phyloP scores from a whole-genome alignment of 202 grass and related monocot species.

The Schoenoplectus tabernaemontani region DNA sequence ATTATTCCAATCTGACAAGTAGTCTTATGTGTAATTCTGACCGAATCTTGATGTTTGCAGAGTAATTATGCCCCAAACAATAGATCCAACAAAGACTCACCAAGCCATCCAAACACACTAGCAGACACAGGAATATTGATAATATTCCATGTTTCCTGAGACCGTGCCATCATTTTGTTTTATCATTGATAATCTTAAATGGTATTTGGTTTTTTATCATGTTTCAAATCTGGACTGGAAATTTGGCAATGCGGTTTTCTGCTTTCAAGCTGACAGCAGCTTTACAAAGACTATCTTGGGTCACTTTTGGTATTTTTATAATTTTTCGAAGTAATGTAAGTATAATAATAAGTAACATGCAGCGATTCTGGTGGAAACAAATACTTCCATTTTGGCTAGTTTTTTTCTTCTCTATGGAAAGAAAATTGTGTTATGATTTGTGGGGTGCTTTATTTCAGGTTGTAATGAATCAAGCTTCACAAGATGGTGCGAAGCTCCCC shows the following conservation, averaged over 20 bases:
- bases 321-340: background rate
- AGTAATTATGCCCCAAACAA: background rate
- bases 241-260: no score
- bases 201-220: no score
- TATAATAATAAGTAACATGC: background rate
- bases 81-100: background rate
- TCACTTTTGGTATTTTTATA: background rate
- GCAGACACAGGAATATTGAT: background rate
- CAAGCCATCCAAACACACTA: background rate
- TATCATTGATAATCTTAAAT: no score
- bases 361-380: background rate
- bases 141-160: background rate
- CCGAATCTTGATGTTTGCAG: background rate
- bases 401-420: background rate
- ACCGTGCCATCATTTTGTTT: no score
- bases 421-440: background rate
- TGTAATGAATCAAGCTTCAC: slow-evolving; percentile 27
- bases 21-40: background rate
- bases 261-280: no score
- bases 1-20: background rate
- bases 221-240: no score
- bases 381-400: background rate
- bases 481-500: slow-evolving; percentile 48
- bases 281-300: background rate
- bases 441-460: slow-evolving; percentile 35